phyloP scores from a whole-genome alignment of 768 basidiomycete genomes.

The Sistotremastrum suecicum region DNA sequence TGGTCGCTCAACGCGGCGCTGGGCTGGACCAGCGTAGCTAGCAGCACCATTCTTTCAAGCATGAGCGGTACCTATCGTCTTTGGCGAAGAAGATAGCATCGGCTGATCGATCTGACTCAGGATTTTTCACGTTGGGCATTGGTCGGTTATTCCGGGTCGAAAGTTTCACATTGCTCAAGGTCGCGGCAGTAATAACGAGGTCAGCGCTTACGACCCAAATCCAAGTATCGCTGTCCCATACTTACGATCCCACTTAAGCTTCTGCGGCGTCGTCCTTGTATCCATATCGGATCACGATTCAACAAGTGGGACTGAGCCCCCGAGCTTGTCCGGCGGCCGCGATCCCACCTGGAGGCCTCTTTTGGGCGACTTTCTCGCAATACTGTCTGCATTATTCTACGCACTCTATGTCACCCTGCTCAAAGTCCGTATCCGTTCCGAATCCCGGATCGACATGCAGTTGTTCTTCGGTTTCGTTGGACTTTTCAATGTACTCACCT shows the following conservation, averaged over 20 bases:
- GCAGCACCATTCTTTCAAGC: slow-evolving; percentile 77
- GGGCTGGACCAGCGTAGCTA: slow-evolving; percentile 85
- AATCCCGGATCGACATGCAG: slow-evolving; percentile 84
- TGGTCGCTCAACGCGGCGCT: slow-evolving; percentile 80
- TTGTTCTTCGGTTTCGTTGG: slow-evolving; percentile 93
- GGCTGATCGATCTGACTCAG: slow-evolving; percentile 23
- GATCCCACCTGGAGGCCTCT: slow-evolving; percentile 22
- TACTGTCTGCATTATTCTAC: slow-evolving; percentile 81
- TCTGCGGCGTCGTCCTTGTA: slow-evolving; percentile 77
- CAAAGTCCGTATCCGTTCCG: slow-evolving; percentile 71
- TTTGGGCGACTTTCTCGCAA: slow-evolving; percentile 70
- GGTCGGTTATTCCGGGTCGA: slow-evolving; percentile 79
- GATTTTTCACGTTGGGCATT: slow-evolving; percentile 84
- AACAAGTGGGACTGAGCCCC: slow-evolving; percentile 6
- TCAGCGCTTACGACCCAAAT: slow-evolving; percentile 18
- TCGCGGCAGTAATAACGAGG: slow-evolving; percentile 70
- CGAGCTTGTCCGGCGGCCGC: slow-evolving; percentile 8
- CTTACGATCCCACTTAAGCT: slow-evolving; percentile 27
- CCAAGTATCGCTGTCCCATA: slow-evolving; percentile 2
- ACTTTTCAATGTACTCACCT: slow-evolving; percentile 61
- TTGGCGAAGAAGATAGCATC: neutral
- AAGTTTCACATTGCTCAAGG: slow-evolving; percentile 52
- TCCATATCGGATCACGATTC: slow-evolving; percentile 66
- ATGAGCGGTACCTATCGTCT: slow-evolving; percentile 57
- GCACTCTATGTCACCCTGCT: slow-evolving; percentile 80